Conservation (phyloP, 139 green algal species). For the Volvox reticuliferus region DNA sequence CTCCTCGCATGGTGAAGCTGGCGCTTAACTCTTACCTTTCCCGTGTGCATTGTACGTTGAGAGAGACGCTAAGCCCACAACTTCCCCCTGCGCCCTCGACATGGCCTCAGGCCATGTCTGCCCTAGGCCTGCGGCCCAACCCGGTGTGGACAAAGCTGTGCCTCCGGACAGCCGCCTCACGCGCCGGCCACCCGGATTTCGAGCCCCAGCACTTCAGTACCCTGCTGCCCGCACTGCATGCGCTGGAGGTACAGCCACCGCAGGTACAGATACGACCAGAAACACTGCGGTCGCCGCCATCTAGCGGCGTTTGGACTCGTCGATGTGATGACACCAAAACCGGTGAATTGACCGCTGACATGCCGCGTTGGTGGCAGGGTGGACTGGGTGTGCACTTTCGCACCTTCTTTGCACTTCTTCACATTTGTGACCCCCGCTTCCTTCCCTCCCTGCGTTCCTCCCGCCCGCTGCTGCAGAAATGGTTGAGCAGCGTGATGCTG, state of each 20-base stretch:
- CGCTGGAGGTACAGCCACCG: constrained; percentile 22
- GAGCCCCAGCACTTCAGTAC: constrained; percentile 43
- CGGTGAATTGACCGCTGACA: too few species aligned
- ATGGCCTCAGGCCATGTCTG: constrained; percentile 11
- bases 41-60: too few species aligned
- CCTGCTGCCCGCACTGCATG: constrained; percentile 24
- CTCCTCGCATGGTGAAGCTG: too few species aligned
- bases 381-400: too few species aligned
- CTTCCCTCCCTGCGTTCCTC: not conserved
- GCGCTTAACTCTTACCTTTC: not conserved
- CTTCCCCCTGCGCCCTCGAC: not conserved
- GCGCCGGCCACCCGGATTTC: not conserved
- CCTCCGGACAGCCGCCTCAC: not conserved
- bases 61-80: too few species aligned
- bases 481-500: constrained; percentile 29
- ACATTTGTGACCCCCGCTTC: not conserved
- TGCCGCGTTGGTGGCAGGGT: too few species aligned
- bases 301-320: too few species aligned
- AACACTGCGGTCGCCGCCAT: too few species aligned
- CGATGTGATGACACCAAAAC: too few species aligned
- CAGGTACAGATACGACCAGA: too few species aligned
- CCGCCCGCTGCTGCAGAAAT: not conserved
- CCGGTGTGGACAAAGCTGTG: not conserved
- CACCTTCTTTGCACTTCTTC: not conserved
- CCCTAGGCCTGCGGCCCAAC: constrained; percentile 29